Conservation (phyloP, 192 early-diverging fungal species). For the Backusella macrospora region DNA sequence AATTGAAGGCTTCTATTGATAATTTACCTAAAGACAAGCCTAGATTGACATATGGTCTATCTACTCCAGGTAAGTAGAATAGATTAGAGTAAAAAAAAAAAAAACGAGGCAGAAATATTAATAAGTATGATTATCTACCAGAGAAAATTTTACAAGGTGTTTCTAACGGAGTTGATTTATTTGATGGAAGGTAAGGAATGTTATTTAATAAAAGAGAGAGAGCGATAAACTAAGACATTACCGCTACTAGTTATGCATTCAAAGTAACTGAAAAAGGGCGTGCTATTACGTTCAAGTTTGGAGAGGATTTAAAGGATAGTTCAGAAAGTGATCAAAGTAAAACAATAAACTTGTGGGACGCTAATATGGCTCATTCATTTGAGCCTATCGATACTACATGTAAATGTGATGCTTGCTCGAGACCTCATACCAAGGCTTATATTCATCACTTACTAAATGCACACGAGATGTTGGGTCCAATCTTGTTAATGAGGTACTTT, state of each 20-base stretch:
- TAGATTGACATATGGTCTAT: conserved; percentile 55
- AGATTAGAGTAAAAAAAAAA: no score
- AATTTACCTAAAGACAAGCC: conserved; percentile 57
- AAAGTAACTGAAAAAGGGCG: conserved; percentile 67
- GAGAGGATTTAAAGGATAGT: background rate
- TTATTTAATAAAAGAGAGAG: background rate
- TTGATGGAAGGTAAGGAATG: conserved; percentile 55
- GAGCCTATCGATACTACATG: conserved; percentile 64
- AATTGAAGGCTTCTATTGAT: conserved; percentile 50
- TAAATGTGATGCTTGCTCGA: conserved; percentile 66
- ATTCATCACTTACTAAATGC: conserved; percentile 73
- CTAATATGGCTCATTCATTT: conserved; percentile 59
- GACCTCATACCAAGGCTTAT: conserved; percentile 68
- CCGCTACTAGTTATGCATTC: conserved; percentile 54
- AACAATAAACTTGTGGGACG: conserved; percentile 60
- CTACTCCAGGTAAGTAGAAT: conserved; percentile 47
- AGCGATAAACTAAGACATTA: no score
- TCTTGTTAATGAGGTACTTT: conserved; percentile 68
- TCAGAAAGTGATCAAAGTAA: conserved; percentile 22
- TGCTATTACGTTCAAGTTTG: conserved; percentile 62
- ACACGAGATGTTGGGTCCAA: conserved; percentile 78
- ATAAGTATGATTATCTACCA: conserved; percentile 15
- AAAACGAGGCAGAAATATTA: background rate
- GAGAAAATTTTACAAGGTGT: conserved; percentile 56
- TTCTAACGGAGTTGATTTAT: conserved; percentile 65